phyloP scores from a whole-genome alignment of 306 rosid species.

The Canavalia gladiata region DNA sequence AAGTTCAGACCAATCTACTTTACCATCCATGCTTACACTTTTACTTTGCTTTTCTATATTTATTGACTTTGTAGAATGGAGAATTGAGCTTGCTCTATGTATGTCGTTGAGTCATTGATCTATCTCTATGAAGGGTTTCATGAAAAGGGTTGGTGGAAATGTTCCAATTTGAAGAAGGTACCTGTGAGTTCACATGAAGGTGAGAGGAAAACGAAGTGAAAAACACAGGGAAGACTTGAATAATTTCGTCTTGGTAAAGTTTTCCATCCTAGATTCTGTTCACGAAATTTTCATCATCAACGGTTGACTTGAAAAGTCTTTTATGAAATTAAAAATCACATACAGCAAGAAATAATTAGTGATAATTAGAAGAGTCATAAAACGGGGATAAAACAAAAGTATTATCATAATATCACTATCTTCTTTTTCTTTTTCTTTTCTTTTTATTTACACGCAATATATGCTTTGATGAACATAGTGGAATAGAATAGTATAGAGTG shows the following conservation, averaged over 20 bases:
- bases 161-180: background rate
- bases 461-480: too few relatives aligned
- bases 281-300: background rate
- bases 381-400: too few relatives aligned
- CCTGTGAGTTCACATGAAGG: conserved; percentile 6
- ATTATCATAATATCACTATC: too few relatives aligned
- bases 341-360: too few relatives aligned
- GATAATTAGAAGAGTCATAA: too few relatives aligned
- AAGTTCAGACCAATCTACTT: conserved; percentile 59
- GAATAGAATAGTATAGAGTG: too few relatives aligned
- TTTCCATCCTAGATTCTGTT: background rate
- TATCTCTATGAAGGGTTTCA: background rate
- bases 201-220: background rate
- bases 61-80: background rate
- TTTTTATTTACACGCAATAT: too few relatives aligned
- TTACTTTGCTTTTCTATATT: background rate
- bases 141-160: background rate
- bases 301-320: conserved; percentile 23
- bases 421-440: too few relatives aligned
- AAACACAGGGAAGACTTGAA: background rate
- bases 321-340: too few relatives aligned
- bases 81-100: conserved; percentile 14
- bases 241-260: background rate
- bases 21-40: conserved; percentile 30
- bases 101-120: background rate